Base-by-base conservation (phyloP, 2,329 filamentous ascomycete species). In the Aspergillus quadrilineatus region DNA sequence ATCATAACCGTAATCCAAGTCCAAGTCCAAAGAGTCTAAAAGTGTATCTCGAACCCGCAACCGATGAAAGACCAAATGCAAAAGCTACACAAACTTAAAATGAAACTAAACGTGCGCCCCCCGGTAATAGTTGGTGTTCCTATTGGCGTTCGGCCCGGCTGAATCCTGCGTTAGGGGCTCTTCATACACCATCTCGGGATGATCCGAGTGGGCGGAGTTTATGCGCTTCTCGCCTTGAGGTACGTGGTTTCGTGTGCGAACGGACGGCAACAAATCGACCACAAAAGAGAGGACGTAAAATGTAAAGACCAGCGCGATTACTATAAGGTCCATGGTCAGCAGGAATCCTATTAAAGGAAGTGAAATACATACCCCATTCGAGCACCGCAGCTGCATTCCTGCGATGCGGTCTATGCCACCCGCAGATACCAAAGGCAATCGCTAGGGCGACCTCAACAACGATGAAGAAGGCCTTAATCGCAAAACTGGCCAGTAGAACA, bases 201-300 rank as follows among this genome's bases (percentile, higher is more conserved):
- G 57, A 4, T 57, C 61, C 12, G 50, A 44, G 12, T 67, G 55
- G 15, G 56, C 42, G 63, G 69, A 67, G 17, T 67, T 63, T 32
- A 70, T 26, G 17, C 63, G 63, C 60, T 74, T 74, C 57, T 76
- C 70, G 30, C 75, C 76, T 51, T 79, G 76, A 0, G 76, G 75
- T 4, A 76, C 55, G 50, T 74, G 75, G 62, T 77, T 70, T 61
- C 82, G 84, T 9, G 85, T 89, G 60, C 82, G 79, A 2, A 89
- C 79, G 9, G 90, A 90, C 0, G 94, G 94, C 61, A 89, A 81
- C 49, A 99, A 85, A 75, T 99, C 93, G 70, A 97, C 81, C 67
- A 88, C 82, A 79, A 96, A 97, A 59, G 88, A 91, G 60, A 93
- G 82, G 59, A 95, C 81, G 76, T 96, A 97, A 69, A 92, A 88